Evolutionary conservation across 305 asterid genomes (phyloP).

Genomic region (Stenogyne calaminthoides): DNA sequence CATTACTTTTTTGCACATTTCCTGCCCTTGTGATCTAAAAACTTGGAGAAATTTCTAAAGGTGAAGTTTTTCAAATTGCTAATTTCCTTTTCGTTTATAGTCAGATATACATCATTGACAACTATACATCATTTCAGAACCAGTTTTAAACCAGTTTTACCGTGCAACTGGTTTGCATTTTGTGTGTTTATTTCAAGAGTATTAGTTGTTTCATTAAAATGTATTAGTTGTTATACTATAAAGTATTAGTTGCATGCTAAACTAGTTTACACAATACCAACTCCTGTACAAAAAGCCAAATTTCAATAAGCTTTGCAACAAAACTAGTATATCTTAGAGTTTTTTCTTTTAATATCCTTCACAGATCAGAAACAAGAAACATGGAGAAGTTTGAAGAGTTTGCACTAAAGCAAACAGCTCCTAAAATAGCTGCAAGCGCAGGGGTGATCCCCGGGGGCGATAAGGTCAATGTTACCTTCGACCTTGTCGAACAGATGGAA

Average conservation of each 20-base stretch:
- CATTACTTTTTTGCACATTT: background rate
- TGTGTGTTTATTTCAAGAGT: no score
- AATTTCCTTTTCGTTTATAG: no score
- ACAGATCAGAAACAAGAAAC: conserved; percentile 14
- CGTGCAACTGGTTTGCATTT: no score
- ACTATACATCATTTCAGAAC: no score
- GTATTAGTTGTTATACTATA: no score
- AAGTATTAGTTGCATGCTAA: no score
- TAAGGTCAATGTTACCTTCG: conserved; percentile 66
- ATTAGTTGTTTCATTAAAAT: no score
- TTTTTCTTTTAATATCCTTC: background rate
- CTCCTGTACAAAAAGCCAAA: no score
- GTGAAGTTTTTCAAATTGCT: background rate
- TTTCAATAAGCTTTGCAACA: background rate
- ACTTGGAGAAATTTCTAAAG: background rate
- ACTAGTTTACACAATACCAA: no score
- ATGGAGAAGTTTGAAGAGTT: conserved; percentile 68
- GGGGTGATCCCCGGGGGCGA: conserved; percentile 66
- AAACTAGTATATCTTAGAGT: background rate
- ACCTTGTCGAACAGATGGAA: conserved; percentile 89
- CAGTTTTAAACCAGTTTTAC: no score
- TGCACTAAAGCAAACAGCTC: conserved; percentile 72
- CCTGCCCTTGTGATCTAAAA: background rate
- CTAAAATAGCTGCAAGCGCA: conserved; percentile 66
- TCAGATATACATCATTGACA: no score